Evolutionary conservation across 306 rosid genomes (phyloP), one percentile per base, ranked within the genome.

Genomic region (Oxytropis ochrocephala): DNA sequence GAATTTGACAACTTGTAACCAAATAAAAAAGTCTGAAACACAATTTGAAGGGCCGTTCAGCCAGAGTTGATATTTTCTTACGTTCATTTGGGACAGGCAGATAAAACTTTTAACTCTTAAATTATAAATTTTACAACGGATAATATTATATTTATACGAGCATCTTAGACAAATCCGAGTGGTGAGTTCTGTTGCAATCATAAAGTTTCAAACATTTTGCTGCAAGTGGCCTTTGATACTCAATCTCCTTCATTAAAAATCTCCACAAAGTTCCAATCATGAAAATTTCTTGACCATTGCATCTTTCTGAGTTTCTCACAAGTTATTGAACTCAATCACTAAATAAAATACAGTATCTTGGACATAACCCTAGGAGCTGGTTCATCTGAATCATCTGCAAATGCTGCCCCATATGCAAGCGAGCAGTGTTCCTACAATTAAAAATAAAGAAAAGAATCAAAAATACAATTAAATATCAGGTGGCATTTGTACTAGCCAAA

Each of bases 61-160:
- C n/a, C n/a, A n/a, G n/a, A n/a, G n/a, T n/a, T n/a, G 7, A 51
- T 30, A 54, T 52, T 44, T 9, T 53, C 51, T 57, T 7, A 18
- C 27, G 35, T 63, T 76, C 79, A 64, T 54, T 67, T 35, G 54
- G 47, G 33, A 29, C 43, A 51, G 67, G 64, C 55, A 63, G 58
- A 48, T 33, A 55, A 60, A 70, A 58, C 74, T 29, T 50, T 54
- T 1, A 47, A 24, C 56, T 63, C 49, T 47, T 32, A 14, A 35
- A 33, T 58, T n/a, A 29, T 27, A 50, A 64, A 66, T 62, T 78
- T 63, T 61, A 77, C 79, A 64, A 21, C 59, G 74, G 61, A 68
- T 79, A 73, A 72, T 59, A 68, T 70, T n/a, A 65, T 48, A 70
- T 8, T 70, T n/a, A 65, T 48, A 70, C 7, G 83, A 10, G 83